Evolutionary conservation across 805 yeast genomes (phyloP).

Genomic region (Teunomyces barrocoloradensis): DNA sequence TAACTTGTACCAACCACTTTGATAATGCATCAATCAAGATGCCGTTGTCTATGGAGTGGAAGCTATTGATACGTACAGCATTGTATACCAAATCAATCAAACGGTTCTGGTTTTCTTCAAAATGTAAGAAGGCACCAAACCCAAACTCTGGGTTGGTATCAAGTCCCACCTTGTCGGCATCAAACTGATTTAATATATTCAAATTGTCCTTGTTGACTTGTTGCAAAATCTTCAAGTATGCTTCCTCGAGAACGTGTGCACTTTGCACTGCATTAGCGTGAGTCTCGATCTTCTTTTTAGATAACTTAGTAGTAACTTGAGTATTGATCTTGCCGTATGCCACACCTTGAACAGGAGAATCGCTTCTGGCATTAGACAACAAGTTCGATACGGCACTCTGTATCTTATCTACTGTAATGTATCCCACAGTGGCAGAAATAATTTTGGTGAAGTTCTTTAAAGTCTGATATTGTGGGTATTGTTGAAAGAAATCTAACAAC

Average conservation of each 20-base stretch:
- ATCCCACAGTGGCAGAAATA: constrained; percentile 55
- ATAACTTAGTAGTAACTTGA: constrained; percentile 27
- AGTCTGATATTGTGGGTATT: constrained; percentile 46
- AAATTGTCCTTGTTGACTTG: constrained; percentile 62
- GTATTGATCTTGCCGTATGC: constrained; percentile 50
- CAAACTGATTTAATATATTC: constrained; percentile 58
- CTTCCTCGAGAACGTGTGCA: constrained; percentile 61
- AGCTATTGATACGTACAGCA: constrained; percentile 45
- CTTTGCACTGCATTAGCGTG: constrained; percentile 40
- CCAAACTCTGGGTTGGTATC: constrained; percentile 80
- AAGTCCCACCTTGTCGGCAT: constrained; percentile 42
- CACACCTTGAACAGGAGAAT: constrained; percentile 60
- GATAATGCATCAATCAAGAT: constrained; percentile 57
- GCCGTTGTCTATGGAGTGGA: constrained; percentile 41
- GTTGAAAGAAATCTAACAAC: constrained; percentile 70
- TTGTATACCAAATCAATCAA: constrained; percentile 45
- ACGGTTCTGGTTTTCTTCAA: constrained; percentile 48
- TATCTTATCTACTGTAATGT: constrained; percentile 38
- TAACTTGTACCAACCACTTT: constrained; percentile 63
- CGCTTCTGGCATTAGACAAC: constrained; percentile 49
- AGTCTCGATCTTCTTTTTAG: constrained; percentile 18
- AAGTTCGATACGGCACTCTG: constrained; percentile 47
- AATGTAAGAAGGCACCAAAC: constrained; percentile 68
- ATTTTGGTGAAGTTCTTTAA: constrained; percentile 48
- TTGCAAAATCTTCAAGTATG: constrained; percentile 69